Percentiles rank a stretch among this genome's conserved stretches.
phyloP scores from a whole-genome alignment of 768 basidiomycete species.

The Cantharellus anzutake region DNA sequence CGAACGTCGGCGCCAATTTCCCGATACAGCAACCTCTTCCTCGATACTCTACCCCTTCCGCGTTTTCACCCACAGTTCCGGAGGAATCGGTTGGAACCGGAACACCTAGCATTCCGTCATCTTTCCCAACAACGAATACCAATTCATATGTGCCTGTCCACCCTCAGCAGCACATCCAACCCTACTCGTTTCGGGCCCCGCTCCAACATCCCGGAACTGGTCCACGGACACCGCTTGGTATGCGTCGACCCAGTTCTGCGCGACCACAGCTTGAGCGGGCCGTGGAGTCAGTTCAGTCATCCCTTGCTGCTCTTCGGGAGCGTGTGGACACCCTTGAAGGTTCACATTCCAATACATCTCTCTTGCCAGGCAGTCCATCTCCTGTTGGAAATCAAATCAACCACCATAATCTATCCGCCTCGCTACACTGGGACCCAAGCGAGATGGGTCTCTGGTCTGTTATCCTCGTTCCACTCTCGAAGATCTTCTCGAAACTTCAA shows the following conservation, averaged over 20 bases:
- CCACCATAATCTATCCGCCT: too few species aligned
- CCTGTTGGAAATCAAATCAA: not conserved
- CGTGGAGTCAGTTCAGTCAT: constrained; percentile 61
- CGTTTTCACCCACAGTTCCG: constrained; percentile 22
- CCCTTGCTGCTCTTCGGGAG: constrained; percentile 65
- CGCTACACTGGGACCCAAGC: constrained; percentile 45
- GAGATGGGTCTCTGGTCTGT: constrained; percentile 74
- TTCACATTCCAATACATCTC: not conserved
- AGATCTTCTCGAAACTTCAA: constrained; percentile 29
- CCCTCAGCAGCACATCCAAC: constrained; percentile 3
- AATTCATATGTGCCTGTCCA: not conserved
- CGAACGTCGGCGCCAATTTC: constrained; percentile 39
- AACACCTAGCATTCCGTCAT: not conserved
- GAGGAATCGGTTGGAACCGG: not conserved
- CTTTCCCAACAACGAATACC: constrained; percentile 1
- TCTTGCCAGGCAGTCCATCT: not conserved
- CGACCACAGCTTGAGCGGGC: constrained; percentile 44
- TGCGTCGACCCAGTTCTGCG: not conserved
- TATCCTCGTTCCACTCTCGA: constrained; percentile 43
- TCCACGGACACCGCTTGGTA: not conserved
- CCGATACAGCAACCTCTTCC: constrained; percentile 66
- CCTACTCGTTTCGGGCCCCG: constrained; percentile 3
- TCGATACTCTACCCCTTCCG: constrained; percentile 50
- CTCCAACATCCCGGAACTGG: not conserved
- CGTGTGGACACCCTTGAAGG: constrained; percentile 40